Evolutionary conservation across 2,329 filamentous ascomycete genomes (phyloP).

Genomic region (Colletotrichum euphorbiae): DNA sequence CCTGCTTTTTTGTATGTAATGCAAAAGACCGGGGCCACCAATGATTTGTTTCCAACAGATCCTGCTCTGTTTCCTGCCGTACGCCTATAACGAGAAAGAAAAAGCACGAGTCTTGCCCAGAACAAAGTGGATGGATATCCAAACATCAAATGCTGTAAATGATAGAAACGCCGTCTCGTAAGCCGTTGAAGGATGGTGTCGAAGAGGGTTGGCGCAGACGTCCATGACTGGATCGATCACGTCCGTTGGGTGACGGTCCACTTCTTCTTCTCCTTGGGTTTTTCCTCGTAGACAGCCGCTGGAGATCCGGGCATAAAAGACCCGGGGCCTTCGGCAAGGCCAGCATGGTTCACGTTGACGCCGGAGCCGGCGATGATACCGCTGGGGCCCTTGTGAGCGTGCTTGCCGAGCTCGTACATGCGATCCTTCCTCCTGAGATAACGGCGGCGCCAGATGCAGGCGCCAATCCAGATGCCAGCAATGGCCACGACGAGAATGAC

Average conservation of each 20-base stretch:
- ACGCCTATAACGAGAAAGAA: slow-evolving; percentile 24
- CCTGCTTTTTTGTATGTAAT: slow-evolving; percentile 15
- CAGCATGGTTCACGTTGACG: slow-evolving; percentile 41
- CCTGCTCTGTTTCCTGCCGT: slow-evolving; percentile 20
- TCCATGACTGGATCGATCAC: slow-evolving; percentile 43
- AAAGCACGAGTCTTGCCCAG: slow-evolving; percentile 22
- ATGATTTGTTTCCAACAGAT: slow-evolving; percentile 18
- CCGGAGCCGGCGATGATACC: slow-evolving; percentile 49
- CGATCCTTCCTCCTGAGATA: slow-evolving; percentile 78
- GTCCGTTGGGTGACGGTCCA: slow-evolving; percentile 59
- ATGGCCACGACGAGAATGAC: slow-evolving; percentile 80
- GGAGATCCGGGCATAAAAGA: slow-evolving; percentile 48
- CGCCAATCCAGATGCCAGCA: slow-evolving; percentile 72
- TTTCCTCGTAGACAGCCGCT: slow-evolving; percentile 49
- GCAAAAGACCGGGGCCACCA: background rate
- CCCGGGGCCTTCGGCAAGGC: slow-evolving; percentile 45
- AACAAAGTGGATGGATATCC: slow-evolving; percentile 31
- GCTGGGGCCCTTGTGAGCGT: slow-evolving; percentile 48
- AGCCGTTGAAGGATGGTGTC: slow-evolving; percentile 28
- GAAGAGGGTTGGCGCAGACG: slow-evolving; percentile 2
- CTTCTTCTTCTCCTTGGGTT: slow-evolving; percentile 59
- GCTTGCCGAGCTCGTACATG: slow-evolving; percentile 61
- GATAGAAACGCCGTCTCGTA: slow-evolving; percentile 37
- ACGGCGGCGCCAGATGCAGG: slow-evolving; percentile 78
- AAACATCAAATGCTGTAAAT: slow-evolving; percentile 32